Evolutionary conservation across 495 filamentous ascomycete genomes (phyloP).

Genomic region (Penicillium ochrochloron): DNA sequence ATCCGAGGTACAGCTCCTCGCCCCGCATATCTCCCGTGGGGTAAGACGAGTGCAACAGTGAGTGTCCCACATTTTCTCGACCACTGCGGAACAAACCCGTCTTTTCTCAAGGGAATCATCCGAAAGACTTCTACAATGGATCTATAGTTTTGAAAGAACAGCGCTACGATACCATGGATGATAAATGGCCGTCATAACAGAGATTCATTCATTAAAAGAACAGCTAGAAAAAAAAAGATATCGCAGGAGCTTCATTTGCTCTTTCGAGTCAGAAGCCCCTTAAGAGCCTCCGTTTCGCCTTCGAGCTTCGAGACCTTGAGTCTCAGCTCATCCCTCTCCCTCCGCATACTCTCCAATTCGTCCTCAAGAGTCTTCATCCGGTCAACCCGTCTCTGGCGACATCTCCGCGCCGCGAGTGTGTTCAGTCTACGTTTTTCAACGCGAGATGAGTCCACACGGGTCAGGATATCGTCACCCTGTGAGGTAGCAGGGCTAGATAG

Average conservation of each 20-base stretch:
- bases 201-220: constrained; percentile 18
- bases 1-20: constrained; percentile 8
- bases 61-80: not conserved
- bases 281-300: constrained; percentile 57
- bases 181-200: not conserved
- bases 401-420: constrained; percentile 71
- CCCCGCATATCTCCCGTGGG: constrained; percentile 16
- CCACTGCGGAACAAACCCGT: constrained; percentile 2
- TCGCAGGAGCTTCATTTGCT: constrained; percentile 20
- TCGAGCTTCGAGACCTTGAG: constrained; percentile 65
- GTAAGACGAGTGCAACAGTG: constrained; percentile 1
- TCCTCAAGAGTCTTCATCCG: constrained; percentile 66
- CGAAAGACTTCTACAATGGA: not conserved
- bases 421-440: constrained; percentile 66
- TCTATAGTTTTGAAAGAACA: not conserved
- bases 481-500: constrained; percentile 31
- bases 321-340: constrained; percentile 68
- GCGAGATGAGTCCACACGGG: constrained; percentile 33
- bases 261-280: constrained; percentile 36
- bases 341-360: constrained; percentile 60
- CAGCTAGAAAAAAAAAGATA: constrained; percentile 21
- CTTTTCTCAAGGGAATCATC: not conserved
- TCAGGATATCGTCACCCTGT: constrained; percentile 25
- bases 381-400: constrained; percentile 71
- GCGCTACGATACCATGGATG: not conserved